Evolutionary conservation across 192 early-diverging fungal genomes (phyloP).

Genomic region (Podila verticillata): DNA sequence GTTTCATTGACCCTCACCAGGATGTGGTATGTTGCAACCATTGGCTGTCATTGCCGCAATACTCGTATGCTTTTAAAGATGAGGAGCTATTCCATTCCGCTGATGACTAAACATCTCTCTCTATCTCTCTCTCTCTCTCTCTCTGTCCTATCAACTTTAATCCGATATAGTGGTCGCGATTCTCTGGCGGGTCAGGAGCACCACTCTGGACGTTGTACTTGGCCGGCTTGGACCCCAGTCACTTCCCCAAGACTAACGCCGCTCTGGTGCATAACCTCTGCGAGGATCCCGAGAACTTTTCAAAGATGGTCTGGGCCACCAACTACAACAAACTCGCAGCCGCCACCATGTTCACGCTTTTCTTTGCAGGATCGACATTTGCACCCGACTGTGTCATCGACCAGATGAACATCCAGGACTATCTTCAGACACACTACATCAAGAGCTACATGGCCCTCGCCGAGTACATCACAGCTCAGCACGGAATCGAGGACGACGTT

Average conservation of each 20-base stretch:
- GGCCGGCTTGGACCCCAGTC: conserved; percentile 58
- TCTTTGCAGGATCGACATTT: conserved; percentile 60
- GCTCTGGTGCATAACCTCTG: conserved; percentile 63
- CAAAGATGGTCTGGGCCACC: conserved; percentile 70
- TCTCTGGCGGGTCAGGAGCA: conserved; percentile 66
- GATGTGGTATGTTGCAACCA: conserved; percentile 54
- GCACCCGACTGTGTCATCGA: conserved; percentile 61
- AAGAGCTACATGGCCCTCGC: conserved; percentile 55
- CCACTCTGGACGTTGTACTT: conserved; percentile 64
- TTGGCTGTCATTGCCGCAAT: not conserved
- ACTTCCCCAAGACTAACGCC: conserved; percentile 58
- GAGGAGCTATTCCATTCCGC: too few species aligned
- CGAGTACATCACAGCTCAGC: conserved; percentile 49
- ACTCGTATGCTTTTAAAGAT: too few species aligned
- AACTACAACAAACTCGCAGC: conserved; percentile 67
- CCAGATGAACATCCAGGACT: conserved; percentile 64
- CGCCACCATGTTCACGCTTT: conserved; percentile 65
- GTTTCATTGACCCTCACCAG: conserved; percentile 69
- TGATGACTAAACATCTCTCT: too few species aligned
- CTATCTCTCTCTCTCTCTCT: not conserved
- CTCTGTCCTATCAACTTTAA: too few species aligned
- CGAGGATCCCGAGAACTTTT: conserved; percentile 55
- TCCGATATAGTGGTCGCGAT: conserved; percentile 61
- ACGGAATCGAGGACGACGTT: conserved; percentile 51
- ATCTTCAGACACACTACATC: conserved; percentile 64